Evolutionary conservation across 257 asterid species (phyloP), one percentile per base, ranked within the genome.

Genomic region (Solanum sejunctum): DNA sequence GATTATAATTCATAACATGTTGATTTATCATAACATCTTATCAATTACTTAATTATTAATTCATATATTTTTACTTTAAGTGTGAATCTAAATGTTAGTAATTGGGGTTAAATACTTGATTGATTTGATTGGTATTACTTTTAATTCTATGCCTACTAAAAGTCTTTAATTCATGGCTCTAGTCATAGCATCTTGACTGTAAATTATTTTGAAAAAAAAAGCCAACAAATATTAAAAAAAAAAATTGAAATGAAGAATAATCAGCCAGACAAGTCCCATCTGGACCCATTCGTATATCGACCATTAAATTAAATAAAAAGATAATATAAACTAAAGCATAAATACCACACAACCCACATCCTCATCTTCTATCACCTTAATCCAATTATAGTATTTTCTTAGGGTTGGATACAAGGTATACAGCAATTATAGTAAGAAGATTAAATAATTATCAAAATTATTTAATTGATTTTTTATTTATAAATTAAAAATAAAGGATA

Each of bases 201-300:
- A 79, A 49, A 84, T 60, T 39, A 82, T 17, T 71, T 43, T 32
- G 28, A 28, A 56, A 86, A 56, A 86, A 83, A 73, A 73, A 12
- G 54, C 52, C 23, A 54, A 80, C 1, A 17, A 15, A 12, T 55
- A 60, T 67, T 87, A 61, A 45, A 12, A 9, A 12, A 9, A 73
- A 82, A 82, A 63, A 79, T 51, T 82, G 73, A 21, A 58, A 39
- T 57, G 41, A 36, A 36, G 41, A 83, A 71, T 77, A 87, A 88
- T 87, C 69, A 81, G 88, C 80, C 91, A 87, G 91, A 80, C 45
- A 77, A 85, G 87, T 82, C 86, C 89, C 93, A 89, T 88, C 63
- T 86, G 91, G 92, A 80, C 93, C 93, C 92, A 80, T 89, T 80
- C 80, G 45, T 85, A 56, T 39, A 84, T 69, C 82, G 69, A 49